phyloP scores from a whole-genome alignment of 495 filamentous ascomycete genomes.

The Annulohypoxylon moriforme region DNA sequence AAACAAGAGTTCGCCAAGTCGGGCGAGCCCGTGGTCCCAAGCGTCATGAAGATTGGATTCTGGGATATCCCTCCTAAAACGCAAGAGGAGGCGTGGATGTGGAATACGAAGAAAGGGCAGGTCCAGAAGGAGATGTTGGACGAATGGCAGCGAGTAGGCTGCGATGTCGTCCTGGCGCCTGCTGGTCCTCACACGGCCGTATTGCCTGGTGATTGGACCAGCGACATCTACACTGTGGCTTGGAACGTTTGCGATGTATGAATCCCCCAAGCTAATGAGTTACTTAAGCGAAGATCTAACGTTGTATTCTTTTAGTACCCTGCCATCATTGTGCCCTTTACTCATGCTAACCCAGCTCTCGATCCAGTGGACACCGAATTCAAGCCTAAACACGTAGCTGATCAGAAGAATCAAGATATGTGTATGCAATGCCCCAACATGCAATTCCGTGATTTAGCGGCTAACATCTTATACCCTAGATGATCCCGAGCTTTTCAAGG shows the following conservation, averaged over 20 bases:
- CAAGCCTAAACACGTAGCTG: constrained; percentile 29
- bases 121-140: constrained; percentile 49
- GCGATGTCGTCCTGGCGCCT: constrained; percentile 49
- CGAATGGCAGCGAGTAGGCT: constrained; percentile 45
- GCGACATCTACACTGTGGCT: constrained; percentile 49
- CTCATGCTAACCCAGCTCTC: constrained; percentile 42
- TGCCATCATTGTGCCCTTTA: constrained; percentile 48
- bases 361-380: constrained; percentile 42
- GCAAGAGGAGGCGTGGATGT: constrained; percentile 49
- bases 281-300: neutral
- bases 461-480: constrained; percentile 35
- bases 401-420: constrained; percentile 45
- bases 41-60: constrained; percentile 48
- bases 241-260: constrained; percentile 51
- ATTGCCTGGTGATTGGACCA: constrained; percentile 46
- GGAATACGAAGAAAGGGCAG: constrained; percentile 45
- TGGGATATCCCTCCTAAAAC: constrained; percentile 46
- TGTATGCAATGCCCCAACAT: constrained; percentile 34
- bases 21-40: constrained; percentile 48
- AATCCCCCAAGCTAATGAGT: neutral
- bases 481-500: constrained; percentile 48
- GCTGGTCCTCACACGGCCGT: constrained; percentile 50
- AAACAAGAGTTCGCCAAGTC: constrained; percentile 43
- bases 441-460: neutral
- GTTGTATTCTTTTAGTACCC: constrained; percentile 42